Evolutionary conservation across 441 rosid species (phyloP).

Genomic region (Gossypium laxum): DNA sequence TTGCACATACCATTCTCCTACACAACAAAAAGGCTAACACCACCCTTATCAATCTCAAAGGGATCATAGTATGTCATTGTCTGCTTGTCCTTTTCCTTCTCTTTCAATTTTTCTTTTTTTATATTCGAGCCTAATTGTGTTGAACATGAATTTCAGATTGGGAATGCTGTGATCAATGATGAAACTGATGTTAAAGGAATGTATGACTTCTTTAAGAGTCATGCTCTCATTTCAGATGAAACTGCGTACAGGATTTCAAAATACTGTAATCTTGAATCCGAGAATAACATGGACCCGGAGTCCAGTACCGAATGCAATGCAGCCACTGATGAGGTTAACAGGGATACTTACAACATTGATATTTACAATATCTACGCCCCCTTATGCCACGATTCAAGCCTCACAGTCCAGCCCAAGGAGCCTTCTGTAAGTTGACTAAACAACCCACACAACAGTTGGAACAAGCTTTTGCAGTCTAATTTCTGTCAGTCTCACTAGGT

Average conservation of each 20-base stretch:
- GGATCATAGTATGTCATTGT: slow-evolving; percentile 43
- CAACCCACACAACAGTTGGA: background rate
- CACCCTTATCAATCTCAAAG: slow-evolving; percentile 63
- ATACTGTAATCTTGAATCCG: slow-evolving; percentile 41
- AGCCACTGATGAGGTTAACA: slow-evolving; percentile 19
- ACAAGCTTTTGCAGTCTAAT: background rate
- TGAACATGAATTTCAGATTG: slow-evolving; percentile 36
- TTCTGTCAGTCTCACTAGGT: background rate
- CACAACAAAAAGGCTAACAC: slow-evolving; percentile 36
- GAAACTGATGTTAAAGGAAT: slow-evolving; percentile 57
- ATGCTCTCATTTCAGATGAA: slow-evolving; percentile 53
- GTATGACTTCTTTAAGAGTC: slow-evolving; percentile 50
- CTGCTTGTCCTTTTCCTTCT: background rate
- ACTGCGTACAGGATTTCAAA: slow-evolving; percentile 19
- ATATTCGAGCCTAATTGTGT: too few relatives aligned
- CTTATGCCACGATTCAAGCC: slow-evolving; percentile 31
- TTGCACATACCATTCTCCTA: slow-evolving; percentile 54
- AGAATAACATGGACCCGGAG: slow-evolving; percentile 17
- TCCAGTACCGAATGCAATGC: slow-evolving; percentile 27
- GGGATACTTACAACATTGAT: slow-evolving; percentile 25
- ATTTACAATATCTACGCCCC: slow-evolving; percentile 76
- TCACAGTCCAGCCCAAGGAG: slow-evolving; percentile 39
- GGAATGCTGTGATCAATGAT: slow-evolving; percentile 70
- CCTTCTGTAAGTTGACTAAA: slow-evolving; percentile 26
- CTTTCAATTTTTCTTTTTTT: background rate